Conservation (phyloP, 2,329 filamentous ascomycete species). For the Thielaviopsis euricoi region DNA sequence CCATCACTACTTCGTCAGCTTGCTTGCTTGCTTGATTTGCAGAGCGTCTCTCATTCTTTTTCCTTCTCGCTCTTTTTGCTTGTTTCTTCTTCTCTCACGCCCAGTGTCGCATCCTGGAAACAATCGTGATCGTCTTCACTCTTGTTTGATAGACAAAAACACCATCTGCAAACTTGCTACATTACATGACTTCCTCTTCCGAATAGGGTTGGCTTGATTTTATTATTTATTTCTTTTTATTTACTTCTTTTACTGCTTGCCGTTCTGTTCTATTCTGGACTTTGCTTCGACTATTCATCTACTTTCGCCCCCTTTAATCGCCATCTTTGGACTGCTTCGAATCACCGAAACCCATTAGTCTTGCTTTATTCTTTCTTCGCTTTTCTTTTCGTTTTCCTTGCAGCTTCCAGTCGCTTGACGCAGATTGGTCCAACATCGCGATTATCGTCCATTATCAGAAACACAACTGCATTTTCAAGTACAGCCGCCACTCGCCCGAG, state of each 20-base stretch:
- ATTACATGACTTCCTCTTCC: neutral
- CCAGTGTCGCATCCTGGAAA: neutral
- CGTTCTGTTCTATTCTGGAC: no score
- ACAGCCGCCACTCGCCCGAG: constrained; percentile 8
- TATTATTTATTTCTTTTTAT: neutral
- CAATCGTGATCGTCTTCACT: neutral
- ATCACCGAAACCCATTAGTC: no score
- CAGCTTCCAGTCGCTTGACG: neutral
- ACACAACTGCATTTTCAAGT: neutral
- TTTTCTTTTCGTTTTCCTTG: neutral
- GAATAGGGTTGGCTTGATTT: neutral
- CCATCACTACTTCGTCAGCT: no score
- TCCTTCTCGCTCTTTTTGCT: constrained; percentile 17
- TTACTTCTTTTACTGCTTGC: neutral
- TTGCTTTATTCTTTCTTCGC: neutral
- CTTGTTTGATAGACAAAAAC: constrained; percentile 4
- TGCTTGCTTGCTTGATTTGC: no score
- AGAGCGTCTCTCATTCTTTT: neutral
- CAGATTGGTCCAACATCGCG: constrained; percentile 1
- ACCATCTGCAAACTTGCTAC: neutral
- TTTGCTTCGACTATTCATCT: neutral
- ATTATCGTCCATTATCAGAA: neutral
- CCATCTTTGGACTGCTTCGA: no score
- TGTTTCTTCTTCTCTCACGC: neutral
- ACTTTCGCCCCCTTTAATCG: neutral